Evolutionary conservation across 2,329 filamentous ascomycete species (phyloP), one percentile per base, ranked within the genome.

Genomic region (Rugonectria rugulosa): DNA sequence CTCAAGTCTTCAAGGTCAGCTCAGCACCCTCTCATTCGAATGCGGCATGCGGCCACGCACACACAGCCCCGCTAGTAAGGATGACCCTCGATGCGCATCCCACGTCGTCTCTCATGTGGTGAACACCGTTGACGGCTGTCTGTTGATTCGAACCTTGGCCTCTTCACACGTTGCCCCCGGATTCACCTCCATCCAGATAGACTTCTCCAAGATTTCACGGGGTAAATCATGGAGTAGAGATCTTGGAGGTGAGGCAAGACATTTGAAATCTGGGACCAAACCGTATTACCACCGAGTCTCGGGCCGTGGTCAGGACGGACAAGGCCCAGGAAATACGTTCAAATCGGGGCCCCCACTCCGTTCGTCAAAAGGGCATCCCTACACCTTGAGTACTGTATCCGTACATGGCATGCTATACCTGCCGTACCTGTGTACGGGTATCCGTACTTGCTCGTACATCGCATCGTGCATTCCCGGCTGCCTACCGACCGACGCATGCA

Each of bases 61-160:
- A 40, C 53, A 40, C 51, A 38, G 55, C 43, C 31, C 20, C 62
- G 50, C 56, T 68, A 68, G 65, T 56, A 67, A 41, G 65, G 65
- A 54, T 66, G 14, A 11, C 45, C 15, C 51, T 64, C 57, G 55
- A 36, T 52, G 26, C 31, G 38, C 24, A 32, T 60, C 42, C 45
- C 37, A 66, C 45, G 36, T 57, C 61, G 56, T 58, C 26, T 48
- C 53, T 63, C 40, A 41, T 49, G 40, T 51, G 15, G 29, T 26
- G 27, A 53, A 41, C 47, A 14, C 23, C 40, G 47, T 32, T 46
- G 26, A 21, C 36, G 12, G 31, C 34, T 19, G 37, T 29, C 21
- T 21, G 17, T 27, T 40, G 17, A 29, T 50, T 21, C 5, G 7
- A 32, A 50, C n/a, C 26, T 45, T 38, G 46, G 21, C 17, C 20